Base-by-base conservation (phyloP, 345 rosid species). In the Populus alba region DNA sequence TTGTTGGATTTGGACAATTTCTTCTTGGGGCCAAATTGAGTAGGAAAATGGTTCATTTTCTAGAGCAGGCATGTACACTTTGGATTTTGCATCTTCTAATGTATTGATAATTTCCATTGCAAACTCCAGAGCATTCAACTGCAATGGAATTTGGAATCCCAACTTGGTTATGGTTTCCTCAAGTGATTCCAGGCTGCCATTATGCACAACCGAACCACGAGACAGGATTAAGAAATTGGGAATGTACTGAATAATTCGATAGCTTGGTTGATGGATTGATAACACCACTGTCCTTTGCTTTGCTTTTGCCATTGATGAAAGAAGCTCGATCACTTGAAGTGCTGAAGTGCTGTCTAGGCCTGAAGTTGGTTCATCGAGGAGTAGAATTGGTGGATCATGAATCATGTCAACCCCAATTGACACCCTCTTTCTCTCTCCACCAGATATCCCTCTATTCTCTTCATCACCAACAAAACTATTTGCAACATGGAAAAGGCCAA, bases 71-170 rank as follows among this genome's bases (percentile, higher is more conserved):
- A 47, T 8, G 43, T 51, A 71, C 33, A 51, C 72, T 68, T 74
- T 81, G 43, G 82, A 39, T 29, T 79, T 81, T 17, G 87, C 82
- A 20, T 82, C 83, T 47, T 88, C 87, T 9, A 92, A 82, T 1
- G 83, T 72, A 4, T 83, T 85, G 20, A 95, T 84, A 35, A 91
- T 92, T 75, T 95, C 99, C 98, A 93, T 90, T 71, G 97, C 94
- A 68, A 87, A 93, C 66, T 95, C 97, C 0, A 93, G 83, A 18
- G 94, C 85, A 62, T 95, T 91, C 22, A 93, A 74, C 71, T 95
- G 98, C 29, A 75, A 45, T 0, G 97, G 99, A 57, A 92, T 89
- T 80, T 82, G 88, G 75, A 86, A 89, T 20, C 99, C 98, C 37
- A 91, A 55, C 23, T 81, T 82, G 3, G 75, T 47, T 17, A 92